These are phyloP conservation scores for Scenedesmus sp. DNA, from an alignment of 163 green algal species.

Conservation along the genomic window DNA sequence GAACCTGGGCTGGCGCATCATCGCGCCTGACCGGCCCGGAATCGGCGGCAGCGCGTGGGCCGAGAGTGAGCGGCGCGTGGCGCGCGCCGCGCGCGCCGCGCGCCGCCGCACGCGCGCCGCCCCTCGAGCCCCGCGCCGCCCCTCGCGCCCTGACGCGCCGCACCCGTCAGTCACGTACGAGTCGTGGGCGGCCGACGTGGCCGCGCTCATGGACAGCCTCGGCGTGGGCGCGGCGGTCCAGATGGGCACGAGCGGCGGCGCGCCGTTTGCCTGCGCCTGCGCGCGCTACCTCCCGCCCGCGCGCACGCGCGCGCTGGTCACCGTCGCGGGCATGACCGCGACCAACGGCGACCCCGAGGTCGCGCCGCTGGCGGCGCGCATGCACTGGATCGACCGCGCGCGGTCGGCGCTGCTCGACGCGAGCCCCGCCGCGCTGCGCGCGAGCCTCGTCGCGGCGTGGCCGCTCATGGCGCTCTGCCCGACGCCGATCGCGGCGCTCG, in stretches of 20 bases:
- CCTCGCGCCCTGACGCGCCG: no score
- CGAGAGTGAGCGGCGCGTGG: no score
- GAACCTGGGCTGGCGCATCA: background rate
- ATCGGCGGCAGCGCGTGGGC: conserved; percentile 7
- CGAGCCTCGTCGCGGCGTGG: background rate
- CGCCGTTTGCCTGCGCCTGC: conserved; percentile 23
- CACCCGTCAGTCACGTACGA: conserved; percentile 17
- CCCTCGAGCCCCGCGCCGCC: no score
- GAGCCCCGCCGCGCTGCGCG: background rate
- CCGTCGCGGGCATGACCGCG: conserved; percentile 1
- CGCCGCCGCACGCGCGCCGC: no score
- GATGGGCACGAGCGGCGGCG: conserved; percentile 25
- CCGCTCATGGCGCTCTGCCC: background rate
- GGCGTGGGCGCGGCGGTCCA: background rate
- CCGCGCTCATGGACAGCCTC: conserved; percentile 4
- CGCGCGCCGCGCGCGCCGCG: no score
- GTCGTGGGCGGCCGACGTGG: conserved; percentile 26
- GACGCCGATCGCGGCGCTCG: background rate
- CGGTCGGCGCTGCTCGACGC: background rate
- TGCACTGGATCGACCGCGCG: conserved; percentile 23
- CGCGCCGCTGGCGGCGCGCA: background rate
- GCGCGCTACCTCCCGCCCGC: conserved; percentile 27
- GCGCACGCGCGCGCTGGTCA: conserved; percentile 11
- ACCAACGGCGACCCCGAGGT: conserved; percentile 14
- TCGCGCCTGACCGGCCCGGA: conserved; percentile 18